phyloP scores from a whole-genome alignment of 352 stramenopile species.

The Pythium oligandrum region DNA sequence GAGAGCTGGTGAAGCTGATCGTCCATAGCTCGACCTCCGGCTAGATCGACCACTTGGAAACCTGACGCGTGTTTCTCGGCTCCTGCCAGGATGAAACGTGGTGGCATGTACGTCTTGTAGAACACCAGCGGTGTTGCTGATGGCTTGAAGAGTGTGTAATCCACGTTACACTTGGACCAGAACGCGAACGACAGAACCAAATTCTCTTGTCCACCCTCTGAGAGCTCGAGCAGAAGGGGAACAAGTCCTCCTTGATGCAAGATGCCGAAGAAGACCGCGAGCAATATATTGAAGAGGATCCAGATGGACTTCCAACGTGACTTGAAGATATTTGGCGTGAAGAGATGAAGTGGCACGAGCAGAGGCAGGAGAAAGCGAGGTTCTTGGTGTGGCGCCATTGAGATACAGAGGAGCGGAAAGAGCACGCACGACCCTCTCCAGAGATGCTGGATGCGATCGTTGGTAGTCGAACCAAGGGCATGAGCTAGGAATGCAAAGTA shows the following conservation, averaged over 20 bases:
- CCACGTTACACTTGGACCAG: constrained; percentile 16
- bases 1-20: constrained; percentile 8
- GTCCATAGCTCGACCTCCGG: constrained; percentile 21
- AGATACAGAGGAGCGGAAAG: constrained; percentile 78
- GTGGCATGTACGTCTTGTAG: constrained; percentile 79
- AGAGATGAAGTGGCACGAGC: constrained; percentile 80
- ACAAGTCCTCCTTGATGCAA: constrained; percentile 71
- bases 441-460: constrained; percentile 2
- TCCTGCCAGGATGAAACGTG: constrained; percentile 59
- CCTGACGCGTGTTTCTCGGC: constrained; percentile 5
- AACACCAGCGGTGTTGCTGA: constrained; percentile 42
- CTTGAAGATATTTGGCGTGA: constrained; percentile 11
- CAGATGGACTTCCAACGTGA: constrained; percentile 18
- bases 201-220: constrained; percentile 9
- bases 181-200: constrained; percentile 19
- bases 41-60: constrained; percentile 53
- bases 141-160: constrained; percentile 3
- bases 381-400: constrained; percentile 92
- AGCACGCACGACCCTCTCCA: constrained; percentile 42
- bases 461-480: constrained; percentile 14
- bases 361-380: constrained; percentile 88
- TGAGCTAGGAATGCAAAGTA: constrained; percentile 48
- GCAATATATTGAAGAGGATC: constrained; percentile 43
- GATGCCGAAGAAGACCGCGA: constrained; percentile 62
- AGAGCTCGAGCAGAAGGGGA: constrained; percentile 48